Percentiles rank a stretch among this genome's conserved stretches.
Evolutionary conservation across 768 basidiomycete genomes (phyloP).

Genomic region (Leccinum rimulosum): DNA sequence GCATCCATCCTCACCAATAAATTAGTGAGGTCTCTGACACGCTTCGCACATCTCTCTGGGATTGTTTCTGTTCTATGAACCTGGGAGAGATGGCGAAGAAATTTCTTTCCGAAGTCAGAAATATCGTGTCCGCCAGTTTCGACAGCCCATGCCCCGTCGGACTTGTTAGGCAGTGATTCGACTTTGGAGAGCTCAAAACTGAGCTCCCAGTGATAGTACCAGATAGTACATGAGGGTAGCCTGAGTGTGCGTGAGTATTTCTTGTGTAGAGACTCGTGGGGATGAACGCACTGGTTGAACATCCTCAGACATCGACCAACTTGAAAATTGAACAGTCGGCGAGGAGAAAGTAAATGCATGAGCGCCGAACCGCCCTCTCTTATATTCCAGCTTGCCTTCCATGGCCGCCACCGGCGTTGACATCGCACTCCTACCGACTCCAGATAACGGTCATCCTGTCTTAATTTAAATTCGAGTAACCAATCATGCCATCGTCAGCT

Average conservation of each 20-base stretch:
- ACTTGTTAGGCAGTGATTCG: not conserved
- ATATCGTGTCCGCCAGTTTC: slow-evolving; percentile 2
- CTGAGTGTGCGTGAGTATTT: not conserved
- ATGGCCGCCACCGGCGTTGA: not conserved
- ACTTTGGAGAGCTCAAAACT: too few species aligned
- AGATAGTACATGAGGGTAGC: too few species aligned
- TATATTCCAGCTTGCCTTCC: not conserved
- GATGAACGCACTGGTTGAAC: not conserved
- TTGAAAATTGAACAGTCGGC: not conserved
- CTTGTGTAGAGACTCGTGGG: not conserved
- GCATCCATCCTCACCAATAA: slow-evolving; percentile 9
- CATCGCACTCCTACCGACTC: not conserved
- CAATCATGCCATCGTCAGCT: too few species aligned
- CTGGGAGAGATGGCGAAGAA: not conserved
- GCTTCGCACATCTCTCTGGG: slow-evolving; percentile 1
- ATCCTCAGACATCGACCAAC: not conserved
- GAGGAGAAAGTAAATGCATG: not conserved
- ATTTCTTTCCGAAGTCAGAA: not conserved
- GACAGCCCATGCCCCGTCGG: not conserved
- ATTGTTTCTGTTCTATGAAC: not conserved
- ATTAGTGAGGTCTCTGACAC: slow-evolving; percentile 15
- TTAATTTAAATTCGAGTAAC: not conserved
- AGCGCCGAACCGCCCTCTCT: not conserved
- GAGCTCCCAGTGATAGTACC: too few species aligned
- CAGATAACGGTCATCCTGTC: not conserved